Conservation (phyloP, 2,329 filamentous ascomycete species). For the Cadophora sp. region DNA sequence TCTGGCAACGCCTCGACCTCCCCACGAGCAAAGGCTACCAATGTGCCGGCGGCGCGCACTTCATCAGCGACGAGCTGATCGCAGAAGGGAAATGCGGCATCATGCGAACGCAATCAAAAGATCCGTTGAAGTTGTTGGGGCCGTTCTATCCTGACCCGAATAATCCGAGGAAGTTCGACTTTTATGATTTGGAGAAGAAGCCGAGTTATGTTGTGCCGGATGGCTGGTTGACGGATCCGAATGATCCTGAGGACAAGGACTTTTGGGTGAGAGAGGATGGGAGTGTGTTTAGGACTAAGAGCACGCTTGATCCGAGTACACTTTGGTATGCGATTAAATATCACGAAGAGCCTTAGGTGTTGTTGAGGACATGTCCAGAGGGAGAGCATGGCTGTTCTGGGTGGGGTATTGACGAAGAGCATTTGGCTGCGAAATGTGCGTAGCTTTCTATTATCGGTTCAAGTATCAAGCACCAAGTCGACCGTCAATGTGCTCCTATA, state of each 20-base stretch:
- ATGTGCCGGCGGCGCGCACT: conserved; percentile 31
- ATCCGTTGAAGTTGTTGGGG: conserved; percentile 3
- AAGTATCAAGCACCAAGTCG: not conserved
- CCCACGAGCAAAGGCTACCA: conserved; percentile 30
- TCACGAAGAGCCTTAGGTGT: not conserved
- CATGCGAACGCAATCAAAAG: not conserved
- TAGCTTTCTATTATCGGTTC: not conserved
- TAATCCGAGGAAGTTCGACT: not conserved
- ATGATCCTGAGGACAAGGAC: not conserved
- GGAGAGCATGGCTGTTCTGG: not conserved
- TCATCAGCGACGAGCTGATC: conserved; percentile 31
- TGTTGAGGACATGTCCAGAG: not conserved
- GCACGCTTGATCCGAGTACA: not conserved
- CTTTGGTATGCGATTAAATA: conserved; percentile 6
- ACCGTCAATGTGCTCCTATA: no score
- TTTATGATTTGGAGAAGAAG: conserved; percentile 8
- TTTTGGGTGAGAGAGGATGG: not conserved
- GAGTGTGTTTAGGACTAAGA: not conserved
- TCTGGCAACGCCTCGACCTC: conserved; percentile 24
- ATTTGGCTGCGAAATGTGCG: not conserved
- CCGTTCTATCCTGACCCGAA: conserved; percentile 23
- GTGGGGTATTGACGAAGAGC: not conserved
- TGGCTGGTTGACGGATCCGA: conserved; percentile 12
- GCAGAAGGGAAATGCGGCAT: conserved; percentile 35
- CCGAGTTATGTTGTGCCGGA: not conserved